These are phyloP conservation scores for Diplodia scrobiculata DNA, from an alignment of 2,329 filamentous ascomycete species.

Conservation along the genomic window DNA sequence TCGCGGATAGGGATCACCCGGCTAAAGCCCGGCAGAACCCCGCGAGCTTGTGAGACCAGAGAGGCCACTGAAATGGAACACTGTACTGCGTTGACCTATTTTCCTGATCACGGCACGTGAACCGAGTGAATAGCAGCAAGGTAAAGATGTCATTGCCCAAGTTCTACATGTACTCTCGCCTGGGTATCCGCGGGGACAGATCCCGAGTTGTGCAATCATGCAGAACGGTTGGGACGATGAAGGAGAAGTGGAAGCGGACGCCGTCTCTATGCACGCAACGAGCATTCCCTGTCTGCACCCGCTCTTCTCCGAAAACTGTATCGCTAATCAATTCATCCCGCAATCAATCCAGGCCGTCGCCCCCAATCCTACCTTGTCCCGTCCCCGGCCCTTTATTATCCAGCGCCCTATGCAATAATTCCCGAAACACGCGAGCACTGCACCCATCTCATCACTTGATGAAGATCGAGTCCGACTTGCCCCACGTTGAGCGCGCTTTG, in stretches of 20 bases:
- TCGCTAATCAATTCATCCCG: slow-evolving; percentile 25
- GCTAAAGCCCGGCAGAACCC: neutral
- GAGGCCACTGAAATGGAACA: neutral
- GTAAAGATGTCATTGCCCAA: slow-evolving; percentile 21
- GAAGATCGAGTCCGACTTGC: slow-evolving; percentile 60
- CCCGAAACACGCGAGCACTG: slow-evolving; percentile 13
- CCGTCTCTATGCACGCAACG: slow-evolving; percentile 22
- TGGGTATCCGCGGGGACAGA: slow-evolving; percentile 5
- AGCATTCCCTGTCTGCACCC: slow-evolving; percentile 10
- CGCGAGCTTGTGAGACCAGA: neutral
- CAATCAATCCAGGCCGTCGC: slow-evolving; percentile 21
- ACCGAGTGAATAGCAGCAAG: neutral
- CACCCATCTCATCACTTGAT: slow-evolving; percentile 25
- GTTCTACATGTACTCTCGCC: slow-evolving; percentile 16
- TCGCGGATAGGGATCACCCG: slow-evolving; percentile 19
- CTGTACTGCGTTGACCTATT: too few species aligned
- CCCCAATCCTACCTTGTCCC: neutral
- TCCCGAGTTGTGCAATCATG: slow-evolving; percentile 2
- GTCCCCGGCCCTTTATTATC: slow-evolving; percentile 17
- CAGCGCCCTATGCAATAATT: slow-evolving; percentile 26
- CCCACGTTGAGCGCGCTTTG: slow-evolving; percentile 62
- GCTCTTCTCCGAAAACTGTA: slow-evolving; percentile 12
- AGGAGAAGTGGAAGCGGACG: slow-evolving; percentile 10
- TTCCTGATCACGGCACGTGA: too few species aligned
- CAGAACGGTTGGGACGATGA: neutral